Percentiles rank a stretch among this genome's conserved stretches.
Conservation (phyloP, 208 protist genomes). For the Leishmania arabica region DNA sequence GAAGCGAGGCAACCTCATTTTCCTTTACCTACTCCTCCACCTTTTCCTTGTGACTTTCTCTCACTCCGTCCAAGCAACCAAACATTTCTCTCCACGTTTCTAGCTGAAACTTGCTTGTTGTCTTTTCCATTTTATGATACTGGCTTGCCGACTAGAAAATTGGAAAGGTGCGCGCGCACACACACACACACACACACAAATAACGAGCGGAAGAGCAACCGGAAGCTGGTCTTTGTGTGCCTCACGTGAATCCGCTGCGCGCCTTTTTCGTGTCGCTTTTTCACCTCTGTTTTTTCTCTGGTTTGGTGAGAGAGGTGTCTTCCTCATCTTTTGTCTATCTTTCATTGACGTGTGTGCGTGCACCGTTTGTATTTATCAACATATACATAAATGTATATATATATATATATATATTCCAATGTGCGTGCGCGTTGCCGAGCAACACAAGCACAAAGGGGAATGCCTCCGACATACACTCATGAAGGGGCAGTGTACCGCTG, state of each 20-base stretch:
- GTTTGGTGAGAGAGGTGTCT: not conserved
- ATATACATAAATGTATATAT: not conserved
- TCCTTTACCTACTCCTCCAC: not conserved
- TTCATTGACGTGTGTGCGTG: not conserved
- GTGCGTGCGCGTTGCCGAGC: not conserved
- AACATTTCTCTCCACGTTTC: not conserved
- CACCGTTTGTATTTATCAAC: not conserved
- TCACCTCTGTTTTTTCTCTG: not conserved
- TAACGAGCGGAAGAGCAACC: not conserved
- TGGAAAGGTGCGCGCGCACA: not conserved
- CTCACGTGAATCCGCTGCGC: not conserved
- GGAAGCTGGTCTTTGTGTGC: not conserved
- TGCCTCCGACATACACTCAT: not conserved
- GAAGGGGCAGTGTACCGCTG: not conserved
- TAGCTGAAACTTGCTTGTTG: not conserved
- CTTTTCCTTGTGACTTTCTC: not conserved
- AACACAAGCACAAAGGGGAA: not conserved
- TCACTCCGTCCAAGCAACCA: not conserved
- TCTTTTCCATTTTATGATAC: not conserved
- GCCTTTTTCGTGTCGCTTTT: not conserved
- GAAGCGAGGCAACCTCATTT: not conserved
- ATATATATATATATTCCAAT: not conserved
- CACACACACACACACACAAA: not conserved
- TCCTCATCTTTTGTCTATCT: slow-evolving; percentile 8
- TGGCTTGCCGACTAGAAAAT: not conserved